A percentile compares a stretch with the other conserved stretches of the same genome.
These are phyloP conservation scores for Gossypium rotundifolium DNA, from an alignment of 345 rosid genomes.

Conservation along the genomic window DNA sequence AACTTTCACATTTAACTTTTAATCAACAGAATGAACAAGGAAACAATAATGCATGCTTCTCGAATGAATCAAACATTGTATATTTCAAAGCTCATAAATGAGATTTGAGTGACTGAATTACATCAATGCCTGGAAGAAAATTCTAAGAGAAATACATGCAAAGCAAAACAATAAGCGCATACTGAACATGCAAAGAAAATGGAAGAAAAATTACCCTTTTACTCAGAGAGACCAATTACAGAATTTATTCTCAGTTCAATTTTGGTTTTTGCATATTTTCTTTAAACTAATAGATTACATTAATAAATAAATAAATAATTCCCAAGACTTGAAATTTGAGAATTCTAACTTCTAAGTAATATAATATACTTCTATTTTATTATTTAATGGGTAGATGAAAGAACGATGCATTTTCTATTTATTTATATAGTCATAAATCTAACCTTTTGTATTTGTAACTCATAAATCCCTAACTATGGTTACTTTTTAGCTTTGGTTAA, in stretches of 20 bases:
- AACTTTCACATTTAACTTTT: too few relatives aligned
- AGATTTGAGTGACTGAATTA: neutral
- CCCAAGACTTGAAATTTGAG: neutral
- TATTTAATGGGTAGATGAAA: neutral
- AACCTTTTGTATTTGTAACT: neutral
- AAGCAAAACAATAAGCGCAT: neutral
- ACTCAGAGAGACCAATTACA: neutral
- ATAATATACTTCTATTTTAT: neutral
- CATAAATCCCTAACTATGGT: neutral
- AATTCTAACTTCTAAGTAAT: neutral
- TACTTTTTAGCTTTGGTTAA: neutral
- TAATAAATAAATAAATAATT: neutral
- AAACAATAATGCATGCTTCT: neutral
- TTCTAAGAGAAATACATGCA: conserved; percentile 1
- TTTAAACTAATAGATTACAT: neutral
- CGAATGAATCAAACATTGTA: too few relatives aligned
- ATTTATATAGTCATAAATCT: neutral
- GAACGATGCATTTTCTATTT: neutral
- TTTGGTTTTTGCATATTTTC: neutral
- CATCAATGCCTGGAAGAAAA: neutral
- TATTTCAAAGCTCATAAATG: neutral
- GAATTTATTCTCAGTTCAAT: neutral
- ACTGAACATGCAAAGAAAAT: neutral
- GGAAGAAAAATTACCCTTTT: neutral
- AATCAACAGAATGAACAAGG: neutral